Evolutionary conservation across 805 yeast genomes (phyloP), one percentile per base, ranked within the genome.

Genomic region (Komagataella pastoris): DNA sequence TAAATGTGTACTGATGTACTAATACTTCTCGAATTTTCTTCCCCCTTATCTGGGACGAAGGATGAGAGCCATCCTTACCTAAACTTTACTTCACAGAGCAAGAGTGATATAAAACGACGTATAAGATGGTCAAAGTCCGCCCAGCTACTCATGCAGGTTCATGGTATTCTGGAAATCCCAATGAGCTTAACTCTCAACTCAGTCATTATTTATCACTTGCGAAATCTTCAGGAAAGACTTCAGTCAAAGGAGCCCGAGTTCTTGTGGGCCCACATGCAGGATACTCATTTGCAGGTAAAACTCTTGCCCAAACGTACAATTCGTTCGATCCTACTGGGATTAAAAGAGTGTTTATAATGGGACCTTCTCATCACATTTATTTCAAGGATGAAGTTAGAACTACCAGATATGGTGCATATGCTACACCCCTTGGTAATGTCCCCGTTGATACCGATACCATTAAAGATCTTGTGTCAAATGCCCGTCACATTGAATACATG

Each of bases 301-400:
- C 87, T 0, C 73, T 91, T 57, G 93, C 90, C 0, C 81, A 85
- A 61, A 78, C 96, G 0, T 91, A 86, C 59, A 74, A 74, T 1
- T 76, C 80, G 0, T 77, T 91, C 76, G 95, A 87, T 59, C 64
- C 80, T 0, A 57, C 74, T 1, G 68, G 68, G 7, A 73, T 74
- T 17, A 74, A 79, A 57, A 71, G 91, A 17, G 77, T 93, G 1
- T 86, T 93, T 57, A 70, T 93, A 1, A 63, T 93, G 62, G 97
- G 98, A 0, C 99, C 99, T 0, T 85, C 96, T 0, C 99, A 93
- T 63, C 95, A 87, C 64, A 83, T 85, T 7, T 90, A 84, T 62
- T 88, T 85, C 68, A 71, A 71, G 52, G 82, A 83, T 24, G 71
- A 73, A 24, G 85, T 78, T 1, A 65, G 78, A 53, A 58, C 83